A percentile compares a stretch with the other conserved stretches of the same genome.
Conservation (phyloP, 306 rosid species). For the Trifolium pratense region DNA sequence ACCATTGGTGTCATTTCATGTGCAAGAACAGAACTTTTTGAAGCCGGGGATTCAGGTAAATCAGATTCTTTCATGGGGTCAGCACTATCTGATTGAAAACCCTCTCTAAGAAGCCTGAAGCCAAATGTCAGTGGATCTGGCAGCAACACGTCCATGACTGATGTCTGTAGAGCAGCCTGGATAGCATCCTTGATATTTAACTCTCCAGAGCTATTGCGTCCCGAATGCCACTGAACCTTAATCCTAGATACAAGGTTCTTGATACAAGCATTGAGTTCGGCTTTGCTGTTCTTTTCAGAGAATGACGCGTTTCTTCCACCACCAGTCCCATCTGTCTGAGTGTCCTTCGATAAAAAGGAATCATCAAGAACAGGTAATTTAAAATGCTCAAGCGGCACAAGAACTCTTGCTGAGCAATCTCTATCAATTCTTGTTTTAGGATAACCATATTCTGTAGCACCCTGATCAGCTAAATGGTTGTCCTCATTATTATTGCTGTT, state of each 20-base stretch:
- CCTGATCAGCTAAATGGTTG: slow-evolving; percentile 54
- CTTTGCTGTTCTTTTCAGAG: slow-evolving; percentile 80
- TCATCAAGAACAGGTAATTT: slow-evolving; percentile 94
- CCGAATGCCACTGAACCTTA: slow-evolving; percentile 90
- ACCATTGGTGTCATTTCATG: slow-evolving; percentile 89
- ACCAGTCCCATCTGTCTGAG: slow-evolving; percentile 50
- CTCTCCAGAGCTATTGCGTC: slow-evolving; percentile 86
- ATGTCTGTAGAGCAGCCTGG: slow-evolving; percentile 88
- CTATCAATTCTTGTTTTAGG: slow-evolving; percentile 90
- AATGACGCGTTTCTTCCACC: slow-evolving; percentile 62
- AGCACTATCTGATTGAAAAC: slow-evolving; percentile 45
- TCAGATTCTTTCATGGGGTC: slow-evolving; percentile 40
- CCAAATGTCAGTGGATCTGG: slow-evolving; percentile 96
- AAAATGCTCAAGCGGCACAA: slow-evolving; percentile 89
- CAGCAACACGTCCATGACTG: slow-evolving; percentile 89
- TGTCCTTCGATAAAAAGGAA: slow-evolving; percentile 75
- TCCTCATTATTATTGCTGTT: slow-evolving; percentile 57
- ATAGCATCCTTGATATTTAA: slow-evolving; percentile 89
- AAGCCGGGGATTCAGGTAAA: slow-evolving; percentile 44
- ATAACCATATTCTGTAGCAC: slow-evolving; percentile 68
- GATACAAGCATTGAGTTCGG: slow-evolving; percentile 90
- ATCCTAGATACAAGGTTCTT: slow-evolving; percentile 89
- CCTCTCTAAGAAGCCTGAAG: slow-evolving; percentile 69
- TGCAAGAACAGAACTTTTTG: slow-evolving; percentile 73
- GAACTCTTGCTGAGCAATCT: slow-evolving; percentile 93